Base-by-base conservation (phyloP, 1,284 basidiomycete genomes). In the Trichosporon inkin region DNA sequence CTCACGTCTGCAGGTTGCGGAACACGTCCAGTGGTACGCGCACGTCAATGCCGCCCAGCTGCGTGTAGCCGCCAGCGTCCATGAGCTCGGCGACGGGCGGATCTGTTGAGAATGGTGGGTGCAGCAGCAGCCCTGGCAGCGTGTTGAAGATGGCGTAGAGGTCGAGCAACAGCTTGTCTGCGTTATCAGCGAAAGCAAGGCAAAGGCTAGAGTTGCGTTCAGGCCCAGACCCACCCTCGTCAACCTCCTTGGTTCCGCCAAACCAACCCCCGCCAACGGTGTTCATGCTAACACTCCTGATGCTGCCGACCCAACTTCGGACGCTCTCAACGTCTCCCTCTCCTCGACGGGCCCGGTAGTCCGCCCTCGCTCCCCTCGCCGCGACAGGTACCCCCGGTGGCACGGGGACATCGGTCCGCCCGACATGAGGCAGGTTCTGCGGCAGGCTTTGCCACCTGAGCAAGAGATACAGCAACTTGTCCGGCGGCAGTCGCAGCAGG, bases 271-370 rank as follows among this genome's bases (percentile, higher is more conserved):
- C 60, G 3, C 63, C 61, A 44, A 53, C 41, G n/a, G 55, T 34
- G 24, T 55, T 59, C 14, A 71, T 24, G 55, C 57, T 56, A 14
- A 78, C 76, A 41, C 68, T 74, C 20, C 74, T 53, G 60, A 79
- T 73, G 63, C 73, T 76, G 10, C 77, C 77, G 2, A 77, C 77
- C 77, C 77, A 79, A 47, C 70, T 73, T 17, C 71, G 66, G 10
- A 79, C 74, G 57, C 74, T 76, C 55, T 65, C 63, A 3, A 78
- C 74, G 64, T 78, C 77, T 0, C 76, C 77, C 52, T 78, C 74
- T 10, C 47, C 56, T 40, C 56, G 49, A 13, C 54, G 52, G 22
- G 19, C 55, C 28, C 44, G 44, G 13, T 22, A 32, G 28, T 49
- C 44, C 4, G 16, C 58, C 56, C 47, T 64, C 61, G 67, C 64